Evolutionary conservation across 225 moss, liverwort and hornwort species (phyloP), one percentile per base, ranked within the genome.

Genomic region (Sphagnum contortum): DNA sequence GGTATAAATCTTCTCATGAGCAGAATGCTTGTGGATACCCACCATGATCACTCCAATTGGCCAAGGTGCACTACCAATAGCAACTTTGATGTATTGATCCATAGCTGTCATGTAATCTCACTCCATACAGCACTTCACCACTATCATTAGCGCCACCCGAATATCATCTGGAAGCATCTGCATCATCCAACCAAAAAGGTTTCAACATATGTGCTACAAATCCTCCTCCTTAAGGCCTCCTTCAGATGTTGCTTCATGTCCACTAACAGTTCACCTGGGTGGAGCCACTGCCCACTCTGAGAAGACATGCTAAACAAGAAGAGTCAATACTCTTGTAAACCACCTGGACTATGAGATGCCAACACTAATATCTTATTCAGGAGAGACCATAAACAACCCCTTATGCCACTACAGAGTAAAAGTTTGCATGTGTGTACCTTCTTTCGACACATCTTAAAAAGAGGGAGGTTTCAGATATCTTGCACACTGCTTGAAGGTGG

Each of bases 81-180:
- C 96, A 53, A 98, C 79, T 68, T 98, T 98, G 57, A 98, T 92
- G 69, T 98, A 98, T 61, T 98, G 96, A 76, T 98, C 92, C 92
- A 91, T 98, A 11, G 96, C 96, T 62, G 96, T 92, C 65, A 98
- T 65, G 71, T 98, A 98, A 74, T 98, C 96, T 72, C 96, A 81
- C 79, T 92, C 87, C 79, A 92, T 74, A 75, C 96, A 98, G 70
- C 92, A 92, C 44, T 79, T 92, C 60, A 98, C 92, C 8, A 90
- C 80, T 59, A 98, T 93, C 92, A 92, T 98, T 63, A 98, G 81
- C 3, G 96, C 96, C 66, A 48, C 76, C 64, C 92, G 89, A 52
- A 98, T 92, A 64, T 98, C 96, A 75, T 98, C 92, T n/a, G 96
- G 92, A 61, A 98, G 85, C 92, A 98, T 98, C 95, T 96, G 87